Evolutionary conservation across 1,139 yeast genomes (phyloP), one percentile per base, ranked within the genome.

Genomic region (Yamadazyma triangularis): DNA sequence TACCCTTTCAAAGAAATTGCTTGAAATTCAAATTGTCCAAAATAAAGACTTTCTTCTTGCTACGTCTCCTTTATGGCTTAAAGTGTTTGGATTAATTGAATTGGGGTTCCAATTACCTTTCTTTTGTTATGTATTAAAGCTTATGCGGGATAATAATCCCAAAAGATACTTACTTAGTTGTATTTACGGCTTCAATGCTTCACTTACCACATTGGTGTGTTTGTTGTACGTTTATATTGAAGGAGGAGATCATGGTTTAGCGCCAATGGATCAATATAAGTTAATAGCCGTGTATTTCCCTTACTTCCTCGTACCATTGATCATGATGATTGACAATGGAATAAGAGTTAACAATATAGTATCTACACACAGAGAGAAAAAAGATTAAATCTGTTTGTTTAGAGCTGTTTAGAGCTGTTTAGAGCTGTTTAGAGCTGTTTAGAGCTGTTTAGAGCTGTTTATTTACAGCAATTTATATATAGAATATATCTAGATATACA

Each of bases 141-240:
- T 56, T 29, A 36, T 46, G 8, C 31, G 33, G 12, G 32, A 27
- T 7, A 33, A 42, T 24, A 33, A 48, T 28, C 49, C 53, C 25
- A 49, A 54, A 15, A 57, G 73, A 11, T 77, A 73, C 46, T 67
- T 77, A 10, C 67, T 65, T 51, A 56, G 77, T 44, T 54, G 79
- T n/a, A 51, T 80, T 10, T 86, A 86, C 51, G 93, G 87, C 4
- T 73, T 83, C 47, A 86, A 83, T 50, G 95, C 95, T 0, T 60
- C 78, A 8, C 65, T 80, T 35, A 82, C 94, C 9, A 84, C 94
- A 0, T 55, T 78, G 26, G 77, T 78, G 8, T 86, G 95, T 50
- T 47, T 79, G 25, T 48, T 64, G 7, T 64, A 72, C 45, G 62
- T 77, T n/a, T 36, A 45, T 15, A 24, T 46, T 1, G 54, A 62